Evolutionary conservation across 192 early-diverging fungal genomes (phyloP).

Genomic region (Coemansia sp.): DNA sequence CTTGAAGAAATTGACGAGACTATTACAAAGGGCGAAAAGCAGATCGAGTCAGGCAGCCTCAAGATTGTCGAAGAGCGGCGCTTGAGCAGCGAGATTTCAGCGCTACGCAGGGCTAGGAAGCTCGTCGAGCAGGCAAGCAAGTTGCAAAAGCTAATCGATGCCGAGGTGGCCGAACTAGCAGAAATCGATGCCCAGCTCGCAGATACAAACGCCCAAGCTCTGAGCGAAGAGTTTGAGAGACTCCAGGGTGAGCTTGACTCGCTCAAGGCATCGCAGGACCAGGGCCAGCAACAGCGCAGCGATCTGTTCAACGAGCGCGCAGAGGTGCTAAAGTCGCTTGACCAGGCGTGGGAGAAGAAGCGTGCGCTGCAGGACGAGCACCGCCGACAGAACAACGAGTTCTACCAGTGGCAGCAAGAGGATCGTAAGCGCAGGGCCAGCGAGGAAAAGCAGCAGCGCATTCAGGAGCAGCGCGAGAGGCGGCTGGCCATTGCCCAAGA

Average conservation of each 20-base stretch:
- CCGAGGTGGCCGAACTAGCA: constrained; percentile 66
- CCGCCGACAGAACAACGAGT: constrained; percentile 75
- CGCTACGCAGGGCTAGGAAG: constrained; percentile 42
- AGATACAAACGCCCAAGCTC: constrained; percentile 61
- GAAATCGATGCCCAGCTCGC: constrained; percentile 60
- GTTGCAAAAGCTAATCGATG: constrained; percentile 76
- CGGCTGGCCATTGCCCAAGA: constrained; percentile 69
- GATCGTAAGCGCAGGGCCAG: constrained; percentile 63
- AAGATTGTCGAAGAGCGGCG: constrained; percentile 88
- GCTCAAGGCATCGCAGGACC: constrained; percentile 64
- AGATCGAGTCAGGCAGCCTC: constrained; percentile 74
- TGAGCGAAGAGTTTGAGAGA: constrained; percentile 68
- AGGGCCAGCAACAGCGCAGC: constrained; percentile 64
- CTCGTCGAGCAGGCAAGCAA: constrained; percentile 78
- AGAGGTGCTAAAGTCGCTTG: constrained; percentile 68
- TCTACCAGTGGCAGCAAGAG: constrained; percentile 69
- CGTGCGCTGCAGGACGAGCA: constrained; percentile 69
- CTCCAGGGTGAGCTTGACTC: constrained; percentile 73
- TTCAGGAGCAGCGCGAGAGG: constrained; percentile 68
- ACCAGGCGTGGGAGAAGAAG: constrained; percentile 68
- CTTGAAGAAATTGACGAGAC: constrained; percentile 76
- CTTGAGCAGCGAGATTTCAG: constrained; percentile 36
- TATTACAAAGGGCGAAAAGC: constrained; percentile 72
- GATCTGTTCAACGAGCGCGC: constrained; percentile 73
- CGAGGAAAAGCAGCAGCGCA: constrained; percentile 67